Evolutionary conservation across 768 basidiomycete species (phyloP).

Genomic region (Mycena crocata): DNA sequence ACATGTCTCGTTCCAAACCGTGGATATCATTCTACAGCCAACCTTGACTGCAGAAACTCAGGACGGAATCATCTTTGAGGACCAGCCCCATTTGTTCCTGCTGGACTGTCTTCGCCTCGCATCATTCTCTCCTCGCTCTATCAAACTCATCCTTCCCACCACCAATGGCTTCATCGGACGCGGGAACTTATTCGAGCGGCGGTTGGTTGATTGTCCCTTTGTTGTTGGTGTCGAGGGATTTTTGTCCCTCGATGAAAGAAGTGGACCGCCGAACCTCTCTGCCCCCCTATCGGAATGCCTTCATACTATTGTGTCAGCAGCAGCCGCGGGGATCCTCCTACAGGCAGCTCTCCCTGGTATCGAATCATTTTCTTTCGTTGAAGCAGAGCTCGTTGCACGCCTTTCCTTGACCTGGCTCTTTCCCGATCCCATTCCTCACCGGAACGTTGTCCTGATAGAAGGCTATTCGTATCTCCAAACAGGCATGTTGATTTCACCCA

Average conservation of each 20-base stretch:
- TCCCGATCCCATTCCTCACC: not conserved
- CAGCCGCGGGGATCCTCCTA: constrained; percentile 13
- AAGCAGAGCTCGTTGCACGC: constrained; percentile 12
- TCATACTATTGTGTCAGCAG: constrained; percentile 1
- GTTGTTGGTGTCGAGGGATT: constrained; percentile 14
- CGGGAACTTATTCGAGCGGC: constrained; percentile 15
- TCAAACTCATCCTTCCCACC: constrained; percentile 16
- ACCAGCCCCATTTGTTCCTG: constrained; percentile 3
- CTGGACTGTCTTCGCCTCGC: not conserved
- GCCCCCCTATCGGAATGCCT: not conserved
- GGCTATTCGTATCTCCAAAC: constrained; percentile 21
- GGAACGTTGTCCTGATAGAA: constrained; percentile 24
- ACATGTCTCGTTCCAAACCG: constrained; percentile 8
- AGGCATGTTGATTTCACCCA: not conserved
- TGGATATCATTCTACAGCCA: constrained; percentile 9
- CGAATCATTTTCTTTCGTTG: not conserved
- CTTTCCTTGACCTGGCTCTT: constrained; percentile 21
- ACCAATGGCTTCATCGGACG: constrained; percentile 18
- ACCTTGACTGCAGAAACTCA: not conserved
- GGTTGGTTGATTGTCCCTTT: constrained; percentile 12
- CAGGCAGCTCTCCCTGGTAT: not conserved
- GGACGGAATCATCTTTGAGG: not conserved
- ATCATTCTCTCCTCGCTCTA: not conserved
- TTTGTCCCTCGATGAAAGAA: constrained; percentile 1
- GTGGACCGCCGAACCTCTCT: not conserved